Percentiles rank a stretch among this genome's conserved stretches.
Conservation (phyloP, 164 flowering plant species). For the Berberis thunbergii region DNA sequence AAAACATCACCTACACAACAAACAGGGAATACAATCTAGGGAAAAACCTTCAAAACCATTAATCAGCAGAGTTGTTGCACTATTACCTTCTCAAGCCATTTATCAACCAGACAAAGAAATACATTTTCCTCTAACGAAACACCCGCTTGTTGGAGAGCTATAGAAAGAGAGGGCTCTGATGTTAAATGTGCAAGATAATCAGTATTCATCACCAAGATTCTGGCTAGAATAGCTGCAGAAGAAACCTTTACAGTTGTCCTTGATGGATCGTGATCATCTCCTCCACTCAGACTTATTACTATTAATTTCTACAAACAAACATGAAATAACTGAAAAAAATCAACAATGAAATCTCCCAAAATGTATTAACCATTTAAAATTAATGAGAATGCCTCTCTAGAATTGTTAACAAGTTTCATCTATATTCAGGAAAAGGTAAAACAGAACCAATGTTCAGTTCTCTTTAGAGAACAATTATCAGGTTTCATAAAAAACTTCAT, state of each 20-base stretch:
- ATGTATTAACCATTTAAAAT: no score
- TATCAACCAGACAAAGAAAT: constrained; percentile 75
- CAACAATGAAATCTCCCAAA: no score
- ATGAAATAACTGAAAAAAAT: no score
- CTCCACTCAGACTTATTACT: constrained; percentile 71
- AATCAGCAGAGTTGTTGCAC: background rate
- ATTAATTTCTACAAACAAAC: constrained; percentile 52
- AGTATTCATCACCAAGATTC: constrained; percentile 81
- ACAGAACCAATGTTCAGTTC: no score
- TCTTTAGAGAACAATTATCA: no score
- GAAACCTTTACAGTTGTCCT: constrained; percentile 69
- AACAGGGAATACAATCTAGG: no score
- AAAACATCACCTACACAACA: background rate
- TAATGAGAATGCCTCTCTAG: background rate
- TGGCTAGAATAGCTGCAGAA: constrained; percentile 80
- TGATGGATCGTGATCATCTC: constrained; percentile 76
- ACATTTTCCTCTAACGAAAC: constrained; percentile 52
- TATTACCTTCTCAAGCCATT: constrained; percentile 91
- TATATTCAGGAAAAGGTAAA: no score
- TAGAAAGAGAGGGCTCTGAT: constrained; percentile 53
- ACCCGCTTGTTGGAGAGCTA: constrained; percentile 62
- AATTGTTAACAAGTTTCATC: background rate
- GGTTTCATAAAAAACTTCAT: no score
- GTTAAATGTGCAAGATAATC: constrained; percentile 73
- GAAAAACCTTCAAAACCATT: no score